These are phyloP conservation scores for Begonia peltatifolia DNA, from an alignment of 306 rosid species.

Conservation along the genomic window DNA sequence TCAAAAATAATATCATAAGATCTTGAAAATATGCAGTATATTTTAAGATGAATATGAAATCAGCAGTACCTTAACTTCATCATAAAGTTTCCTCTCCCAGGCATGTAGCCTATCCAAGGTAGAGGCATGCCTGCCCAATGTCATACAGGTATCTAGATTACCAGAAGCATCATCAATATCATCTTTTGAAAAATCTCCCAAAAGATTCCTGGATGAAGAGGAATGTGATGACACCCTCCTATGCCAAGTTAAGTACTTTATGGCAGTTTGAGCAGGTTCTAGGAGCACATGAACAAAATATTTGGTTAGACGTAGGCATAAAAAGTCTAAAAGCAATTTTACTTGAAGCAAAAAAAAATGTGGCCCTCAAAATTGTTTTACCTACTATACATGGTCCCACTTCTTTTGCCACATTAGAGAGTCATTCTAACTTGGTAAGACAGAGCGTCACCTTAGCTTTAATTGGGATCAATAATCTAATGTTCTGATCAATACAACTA, in stretches of 20 bases:
- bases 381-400: too few species aligned
- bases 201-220: conserved; percentile 71
- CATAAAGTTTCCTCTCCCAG: conserved; percentile 95
- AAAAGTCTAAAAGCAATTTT: too few species aligned
- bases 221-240: conserved; percentile 75
- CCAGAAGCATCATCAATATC: conserved; percentile 35
- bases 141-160: conserved; percentile 61
- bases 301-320: not conserved
- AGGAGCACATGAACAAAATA: conserved; percentile 5
- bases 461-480: too few species aligned
- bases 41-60: not conserved
- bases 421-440: too few species aligned
- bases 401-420: too few species aligned
- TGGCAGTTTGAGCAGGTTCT: conserved; percentile 64
- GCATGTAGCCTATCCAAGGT: conserved; percentile 93
- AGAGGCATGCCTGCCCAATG: conserved; percentile 87
- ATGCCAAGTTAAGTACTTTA: conserved; percentile 81
- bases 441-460: too few species aligned
- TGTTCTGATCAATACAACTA: too few species aligned
- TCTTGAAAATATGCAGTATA: too few species aligned
- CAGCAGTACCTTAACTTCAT: conserved; percentile 84
- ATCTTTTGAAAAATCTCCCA: conserved; percentile 56
- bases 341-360: too few species aligned
- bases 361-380: too few species aligned
- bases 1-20: too few species aligned